Percentiles rank a stretch among this genome's conserved stretches.
These are phyloP conservation scores for Dillenia suffruticosa DNA, from an alignment of 164 flowering plant genomes.

Conservation along the genomic window DNA sequence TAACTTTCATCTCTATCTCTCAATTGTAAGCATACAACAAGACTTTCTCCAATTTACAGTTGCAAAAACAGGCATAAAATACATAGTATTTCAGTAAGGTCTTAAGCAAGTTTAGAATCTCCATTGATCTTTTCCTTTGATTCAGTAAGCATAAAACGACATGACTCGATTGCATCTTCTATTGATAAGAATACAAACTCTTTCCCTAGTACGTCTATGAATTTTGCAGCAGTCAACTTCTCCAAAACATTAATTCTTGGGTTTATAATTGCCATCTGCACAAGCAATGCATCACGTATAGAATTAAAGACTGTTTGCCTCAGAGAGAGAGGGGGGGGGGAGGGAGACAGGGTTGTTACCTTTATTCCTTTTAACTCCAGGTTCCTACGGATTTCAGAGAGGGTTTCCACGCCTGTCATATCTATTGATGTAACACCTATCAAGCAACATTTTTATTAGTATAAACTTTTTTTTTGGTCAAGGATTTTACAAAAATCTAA, in stretches of 20 bases:
- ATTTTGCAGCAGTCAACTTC: constrained; percentile 46
- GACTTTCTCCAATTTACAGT: no score
- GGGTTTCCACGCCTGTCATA: constrained; percentile 56
- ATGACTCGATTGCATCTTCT: constrained; percentile 52
- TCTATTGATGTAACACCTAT: constrained; percentile 72
- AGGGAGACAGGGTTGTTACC: constrained; percentile 21
- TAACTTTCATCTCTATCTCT: no score
- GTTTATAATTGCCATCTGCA: constrained; percentile 52
- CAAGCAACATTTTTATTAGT: not conserved
- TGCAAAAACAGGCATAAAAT: no score
- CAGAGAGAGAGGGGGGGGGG: not conserved
- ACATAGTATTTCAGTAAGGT: no score
- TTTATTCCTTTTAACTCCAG: constrained; percentile 37
- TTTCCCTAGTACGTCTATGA: constrained; percentile 52
- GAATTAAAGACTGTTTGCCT: not conserved
- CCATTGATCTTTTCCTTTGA: not conserved
- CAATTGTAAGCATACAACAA: no score
- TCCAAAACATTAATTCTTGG: constrained; percentile 65
- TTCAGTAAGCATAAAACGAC: constrained; percentile 25
- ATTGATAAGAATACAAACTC: constrained; percentile 51
- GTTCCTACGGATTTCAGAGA: constrained; percentile 37
- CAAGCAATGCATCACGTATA: not conserved
- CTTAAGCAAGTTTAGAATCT: no score
- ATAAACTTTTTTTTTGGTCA: no score
- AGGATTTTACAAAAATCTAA: no score